These are phyloP conservation scores for Phycomyces blakesleeanus DNA, from an alignment of 192 early-diverging fungal species.

Conservation along the genomic window DNA sequence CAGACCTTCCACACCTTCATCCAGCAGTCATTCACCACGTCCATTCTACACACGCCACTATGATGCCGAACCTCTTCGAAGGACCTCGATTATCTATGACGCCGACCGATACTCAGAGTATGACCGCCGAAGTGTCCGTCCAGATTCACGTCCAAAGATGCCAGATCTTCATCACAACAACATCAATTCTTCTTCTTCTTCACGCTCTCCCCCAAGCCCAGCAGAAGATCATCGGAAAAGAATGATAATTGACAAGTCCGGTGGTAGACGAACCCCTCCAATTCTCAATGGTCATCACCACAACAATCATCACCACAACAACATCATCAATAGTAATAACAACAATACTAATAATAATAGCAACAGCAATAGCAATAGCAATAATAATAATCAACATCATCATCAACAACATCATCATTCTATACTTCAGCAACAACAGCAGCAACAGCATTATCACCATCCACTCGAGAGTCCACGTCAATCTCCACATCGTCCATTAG, in stretches of 20 bases:
- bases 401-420: too few species aligned
- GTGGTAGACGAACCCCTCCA: neutral
- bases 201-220: conserved; percentile 3
- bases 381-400: too few species aligned
- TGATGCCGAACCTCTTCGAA: conserved; percentile 10
- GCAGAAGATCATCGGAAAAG: conserved; percentile 1
- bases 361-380: too few species aligned
- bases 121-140: neutral
- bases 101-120: neutral
- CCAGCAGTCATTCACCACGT: neutral
- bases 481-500: neutral
- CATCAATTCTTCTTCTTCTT: neutral
- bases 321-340: too few species aligned
- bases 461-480: neutral
- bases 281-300: neutral
- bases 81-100: conserved; percentile 13
- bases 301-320: neutral
- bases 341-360: too few species aligned
- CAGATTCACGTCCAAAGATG: conserved; percentile 10
- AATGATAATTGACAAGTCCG: neutral
- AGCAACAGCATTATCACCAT: neutral
- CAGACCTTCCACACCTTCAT: neutral
- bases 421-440: too few species aligned
- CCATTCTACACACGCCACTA: neutral
- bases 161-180: neutral